Base-by-base conservation (phyloP, 2,329 filamentous ascomycete genomes). In the Ophiostoma quercus region DNA sequence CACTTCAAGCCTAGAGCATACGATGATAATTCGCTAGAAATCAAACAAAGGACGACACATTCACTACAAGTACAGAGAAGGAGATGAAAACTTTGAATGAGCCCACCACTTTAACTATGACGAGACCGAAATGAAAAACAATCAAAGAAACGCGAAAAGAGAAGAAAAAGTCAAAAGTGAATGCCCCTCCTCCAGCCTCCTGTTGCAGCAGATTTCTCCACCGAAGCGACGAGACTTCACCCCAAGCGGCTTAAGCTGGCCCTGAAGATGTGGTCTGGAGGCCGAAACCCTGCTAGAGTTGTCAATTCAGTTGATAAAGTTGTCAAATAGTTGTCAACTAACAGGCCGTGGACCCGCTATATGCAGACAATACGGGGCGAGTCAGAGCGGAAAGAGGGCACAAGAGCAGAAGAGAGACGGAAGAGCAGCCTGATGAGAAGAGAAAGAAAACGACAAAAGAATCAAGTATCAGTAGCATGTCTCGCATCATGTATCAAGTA, bases 181-280 rank as follows among this genome's bases (percentile, higher is more conserved):
- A 65, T 62, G 62, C 62, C 62, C 62, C 65, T 41, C 39, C 34
- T 43, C 65, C 39, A 66, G 65, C 65, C 39, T 66, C 65, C 34
- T 37, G 32, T 47, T 47, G 12, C 65, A 66, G 34, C 39, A 16
- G 3, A 14, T 29, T 43, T 66, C 37, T 43, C 65, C 37, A 66
- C 65, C 7, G 37, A 66, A 47, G 3, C 65, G 32, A 65, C 62
- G 62, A 65, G 32, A 22, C 62, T 65, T 65, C 62, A 65, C 62
- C 60, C 29, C 60, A 63, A 37, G 14, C 19, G 60, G 62, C 62
- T 65, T 65, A 65, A 65, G 19, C 32, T 2, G 34, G 34, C 34
- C 34, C 34, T 34, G 34, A 34, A 34, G 34, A 8, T 34, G n/a
- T 12, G 62, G 62, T 65, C 60, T 39, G 62, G 57, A 16, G 57